These are phyloP conservation scores for Albophoma yamanashiensis DNA, from an alignment of 2,329 filamentous ascomycete species.

Conservation along the genomic window DNA sequence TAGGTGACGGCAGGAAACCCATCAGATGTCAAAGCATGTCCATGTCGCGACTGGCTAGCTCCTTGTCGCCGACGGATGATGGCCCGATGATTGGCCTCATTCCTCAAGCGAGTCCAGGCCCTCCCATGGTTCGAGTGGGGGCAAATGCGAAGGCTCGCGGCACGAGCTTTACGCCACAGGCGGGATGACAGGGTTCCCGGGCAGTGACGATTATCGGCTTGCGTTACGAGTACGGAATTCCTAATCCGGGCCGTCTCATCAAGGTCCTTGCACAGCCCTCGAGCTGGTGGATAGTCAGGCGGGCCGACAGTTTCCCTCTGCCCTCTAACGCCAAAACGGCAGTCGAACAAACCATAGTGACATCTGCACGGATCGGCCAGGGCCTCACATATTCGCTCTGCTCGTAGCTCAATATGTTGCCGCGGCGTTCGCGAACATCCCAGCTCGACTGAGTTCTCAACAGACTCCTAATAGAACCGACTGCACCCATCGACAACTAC, in stretches of 20 bases:
- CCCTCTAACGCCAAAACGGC: neutral
- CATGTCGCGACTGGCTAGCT: neutral
- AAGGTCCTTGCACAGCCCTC: neutral
- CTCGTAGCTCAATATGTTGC: neutral
- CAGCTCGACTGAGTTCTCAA: neutral
- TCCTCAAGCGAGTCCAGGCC: conserved; percentile 2
- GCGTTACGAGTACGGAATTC: neutral
- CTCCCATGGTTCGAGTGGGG: neutral
- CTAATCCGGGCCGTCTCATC: neutral
- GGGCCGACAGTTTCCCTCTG: neutral
- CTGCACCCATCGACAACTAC: neutral
- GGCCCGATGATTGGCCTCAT: neutral
- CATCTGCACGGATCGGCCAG: neutral
- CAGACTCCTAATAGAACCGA: neutral
- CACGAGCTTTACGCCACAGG: neutral
- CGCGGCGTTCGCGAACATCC: neutral
- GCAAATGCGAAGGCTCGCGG: neutral
- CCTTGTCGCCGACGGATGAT: neutral
- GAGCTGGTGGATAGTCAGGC: neutral
- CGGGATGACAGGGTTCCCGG: neutral
- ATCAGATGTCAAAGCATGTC: neutral
- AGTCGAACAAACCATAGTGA: neutral
- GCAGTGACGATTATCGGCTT: neutral
- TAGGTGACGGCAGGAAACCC: neutral
- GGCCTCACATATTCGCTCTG: neutral